Evolutionary conservation across 2,329 filamentous ascomycete species (phyloP).

Genomic region (Talaromyces sp.): DNA sequence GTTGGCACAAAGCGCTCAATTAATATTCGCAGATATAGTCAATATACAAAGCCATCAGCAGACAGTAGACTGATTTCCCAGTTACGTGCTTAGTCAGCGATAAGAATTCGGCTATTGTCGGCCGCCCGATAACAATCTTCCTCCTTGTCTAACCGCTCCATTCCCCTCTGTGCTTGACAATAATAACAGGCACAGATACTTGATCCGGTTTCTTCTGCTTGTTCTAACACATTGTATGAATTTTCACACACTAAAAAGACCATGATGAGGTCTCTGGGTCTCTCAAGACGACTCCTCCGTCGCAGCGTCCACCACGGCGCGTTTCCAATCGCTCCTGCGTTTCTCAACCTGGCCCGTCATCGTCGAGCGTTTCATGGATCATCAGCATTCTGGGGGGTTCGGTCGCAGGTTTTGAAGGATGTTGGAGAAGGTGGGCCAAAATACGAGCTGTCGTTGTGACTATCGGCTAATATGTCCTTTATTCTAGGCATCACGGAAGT

Average conservation of each 20-base stretch:
- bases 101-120: conserved; percentile 19
- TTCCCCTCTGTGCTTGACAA: conserved; percentile 9
- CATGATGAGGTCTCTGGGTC: conserved; percentile 15
- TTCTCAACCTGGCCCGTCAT: conserved; percentile 22
- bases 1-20: not conserved
- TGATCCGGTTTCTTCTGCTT: not conserved
- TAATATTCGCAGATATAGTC: not conserved
- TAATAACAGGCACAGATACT: conserved; percentile 4
- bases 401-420: conserved; percentile 43
- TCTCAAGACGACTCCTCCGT: conserved; percentile 13
- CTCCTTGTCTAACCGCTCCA: conserved; percentile 15
- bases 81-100: not conserved
- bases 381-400: conserved; percentile 33
- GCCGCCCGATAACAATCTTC: conserved; percentile 15
- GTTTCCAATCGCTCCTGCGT: conserved; percentile 25
- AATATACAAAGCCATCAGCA: not conserved
- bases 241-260: not conserved
- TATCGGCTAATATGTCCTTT: conserved; percentile 5
- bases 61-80: not conserved
- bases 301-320: conserved; percentile 23
- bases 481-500: conserved; percentile 86
- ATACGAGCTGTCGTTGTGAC: not conserved
- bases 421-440: conserved; percentile 40
- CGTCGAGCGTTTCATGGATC: conserved; percentile 37
- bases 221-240: not conserved